Base-by-base conservation (phyloP, 768 basidiomycete genomes). In the Kwoniella pini region DNA sequence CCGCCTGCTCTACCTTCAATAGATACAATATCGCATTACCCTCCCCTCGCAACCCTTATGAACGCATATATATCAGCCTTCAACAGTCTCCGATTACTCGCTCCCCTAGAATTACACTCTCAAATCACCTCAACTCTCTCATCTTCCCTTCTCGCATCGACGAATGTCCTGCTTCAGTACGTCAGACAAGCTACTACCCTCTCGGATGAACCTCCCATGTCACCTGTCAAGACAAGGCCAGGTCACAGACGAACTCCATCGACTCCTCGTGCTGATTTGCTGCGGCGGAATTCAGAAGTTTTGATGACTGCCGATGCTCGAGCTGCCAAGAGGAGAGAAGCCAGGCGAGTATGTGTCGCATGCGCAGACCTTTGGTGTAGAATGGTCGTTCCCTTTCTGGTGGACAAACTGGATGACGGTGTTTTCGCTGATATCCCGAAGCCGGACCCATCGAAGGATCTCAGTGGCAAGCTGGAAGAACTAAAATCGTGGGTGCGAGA, bases 71-170 rank as follows among this genome's bases (percentile, higher is more conserved):
- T 93, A 3, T 82, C 84, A 4, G 82, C 87, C 1, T 80, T 97
- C 43, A 97, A 97, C 75, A 83, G 86, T 2, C 80, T 97, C 21
- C 87, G 94, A 2, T 81, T 91, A 11, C 84, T 95, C 12, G 88
- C 89, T 2, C 91, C 91, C 2, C 79, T 84, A 12, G 81, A 81
- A 11, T 81, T 88, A n/a, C 48, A 44, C 6, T 42, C 49, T 12
- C 42, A 62, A 22, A 13, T 71, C n/a, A n/a, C 27, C 7, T 15
- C 36, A 1, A 22, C 63, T 7, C 69, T 71, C 31, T 24, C 50
- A 10, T 46, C 64, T 0, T 57, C 63, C 11, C 49, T 74, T 27
- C 26, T 61, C 11, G 33, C 52, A 10, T 54, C 59, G 17, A 54
- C 59, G 3, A 62, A 22, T 30, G 54, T 51, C 19, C 17, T 61